Base-by-base conservation (phyloP, 2,329 filamentous ascomycete genomes). In the Cucurbitaria berberidis region DNA sequence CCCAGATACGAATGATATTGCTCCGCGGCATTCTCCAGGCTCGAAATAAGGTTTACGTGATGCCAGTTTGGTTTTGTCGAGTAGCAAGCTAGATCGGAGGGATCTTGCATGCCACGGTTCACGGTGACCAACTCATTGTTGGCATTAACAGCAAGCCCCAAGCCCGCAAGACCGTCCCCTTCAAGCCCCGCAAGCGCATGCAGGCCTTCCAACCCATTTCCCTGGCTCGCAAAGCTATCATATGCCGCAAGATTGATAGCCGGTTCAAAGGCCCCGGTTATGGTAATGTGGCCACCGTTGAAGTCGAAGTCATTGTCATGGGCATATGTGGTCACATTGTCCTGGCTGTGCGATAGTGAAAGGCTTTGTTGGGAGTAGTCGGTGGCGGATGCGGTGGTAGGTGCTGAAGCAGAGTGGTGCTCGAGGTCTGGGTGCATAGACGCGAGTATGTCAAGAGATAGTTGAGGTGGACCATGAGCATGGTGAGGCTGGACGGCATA, bases 221-320 rank as follows among this genome's bases (percentile, higher is more conserved):
- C 40, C 27, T 51, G 53, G 9, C 40, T 49, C 3, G 44, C 47
- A 16, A 59, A 57, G 29, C 47, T 45, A 10, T 66, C 61, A 54
- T 69, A 73, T 2, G 53, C 45, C 0, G 53, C 49, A 11, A 73
- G 59, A 27, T 67, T 58, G 38, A 72, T 69, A 11, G 62, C 51
- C 0, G 72, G 65, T 19, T 78, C 74, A 45, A 78, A 76, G 11
- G 69, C 68, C 38, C 58, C 62, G 0, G 54, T 40, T 18, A 78
- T 70, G 47, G 72, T 69, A 49, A 79, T 76, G 34, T 74, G 73
- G 11, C 74, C 74, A 44, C 66, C 70, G 18, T 59, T 63, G 64
- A 79, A 78, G 57, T 78, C 75, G 56, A 77, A 74, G 11, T 68
- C 66, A 48, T 76, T 76, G 18, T 70, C 60, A 24, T 70, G 60